phyloP scores from a whole-genome alignment of 805 yeast genomes.

The Pichia heedii region DNA sequence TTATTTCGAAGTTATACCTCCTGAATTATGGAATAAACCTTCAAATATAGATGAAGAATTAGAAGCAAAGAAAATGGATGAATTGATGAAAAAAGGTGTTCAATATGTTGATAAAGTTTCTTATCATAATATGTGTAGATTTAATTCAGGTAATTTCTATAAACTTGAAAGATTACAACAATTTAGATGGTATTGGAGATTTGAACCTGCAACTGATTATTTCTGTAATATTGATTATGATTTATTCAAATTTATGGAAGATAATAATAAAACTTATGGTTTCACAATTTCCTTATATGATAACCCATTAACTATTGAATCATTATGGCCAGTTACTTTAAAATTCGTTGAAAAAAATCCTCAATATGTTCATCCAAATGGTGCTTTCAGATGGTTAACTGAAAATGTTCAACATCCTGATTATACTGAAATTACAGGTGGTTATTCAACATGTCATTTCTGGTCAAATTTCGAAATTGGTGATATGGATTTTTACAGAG shows the following conservation, averaged over 20 bases:
- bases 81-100: slow-evolving; percentile 33
- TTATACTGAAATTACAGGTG: slow-evolving; percentile 30
- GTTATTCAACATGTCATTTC: slow-evolving; percentile 64
- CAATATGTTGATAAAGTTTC: slow-evolving; percentile 55
- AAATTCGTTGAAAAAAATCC: slow-evolving; percentile 52
- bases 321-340: slow-evolving; percentile 65
- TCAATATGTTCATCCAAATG: slow-evolving; percentile 48
- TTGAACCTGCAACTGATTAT: slow-evolving; percentile 67
- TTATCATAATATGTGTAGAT: slow-evolving; percentile 81
- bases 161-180: slow-evolving; percentile 51
- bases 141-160: slow-evolving; percentile 61
- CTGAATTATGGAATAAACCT: slow-evolving; percentile 43
- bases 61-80: slow-evolving; percentile 32
- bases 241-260: slow-evolving; percentile 65
- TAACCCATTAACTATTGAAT: slow-evolving; percentile 52
- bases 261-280: slow-evolving; percentile 64
- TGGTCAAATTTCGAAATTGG: slow-evolving; percentile 88
- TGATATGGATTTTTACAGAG: slow-evolving; percentile 71
- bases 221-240: slow-evolving; percentile 68
- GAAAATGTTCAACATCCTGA: slow-evolving; percentile 44
- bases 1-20: slow-evolving; percentile 45
- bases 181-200: slow-evolving; percentile 69
- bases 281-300: slow-evolving; percentile 66
- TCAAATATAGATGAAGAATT: slow-evolving; percentile 31
- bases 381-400: slow-evolving; percentile 48